Evolutionary conservation across 495 filamentous ascomycete genomes (phyloP), one percentile per base, ranked within the genome.

Genomic region (Xylaria longipes): DNA sequence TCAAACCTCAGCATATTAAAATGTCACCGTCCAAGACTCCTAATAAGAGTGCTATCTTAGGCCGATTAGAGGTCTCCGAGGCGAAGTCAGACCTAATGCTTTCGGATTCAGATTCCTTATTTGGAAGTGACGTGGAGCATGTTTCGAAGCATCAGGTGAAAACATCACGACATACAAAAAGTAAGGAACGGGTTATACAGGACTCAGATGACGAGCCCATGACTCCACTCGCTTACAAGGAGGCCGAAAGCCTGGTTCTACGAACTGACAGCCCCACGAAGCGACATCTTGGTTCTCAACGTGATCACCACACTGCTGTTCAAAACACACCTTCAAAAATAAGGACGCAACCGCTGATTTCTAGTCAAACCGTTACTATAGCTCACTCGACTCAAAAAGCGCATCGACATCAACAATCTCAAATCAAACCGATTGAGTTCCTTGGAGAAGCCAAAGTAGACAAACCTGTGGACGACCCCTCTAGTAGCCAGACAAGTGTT

Each of bases 181-280:
- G 15, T 29, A 58, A 79, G 65, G 69, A 77, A 17, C 75, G 76
- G 7, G 64, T 82, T 33, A 82, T 87, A 31, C 72, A 78, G 72
- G 87, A 88, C 71, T 88, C 87, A 1, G 86, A 87, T 64, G 86
- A 88, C 33, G 85, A 86, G 15, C 72, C 76, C 3, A 50, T 76
- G 27, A 80, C 79, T 25, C 77, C 83, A 11, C 76, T 72, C 29
- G 58, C 67, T 29, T 69, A 75, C 25, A 71, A 72, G 48, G 35
- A 45, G 39, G 70, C 71, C 11, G 72, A 43, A 25, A 73, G 72
- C 43, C 41, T 31, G 17, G 68, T 72, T 17, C 60, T 69, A 56
- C 71, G 60, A 62, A 74, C 73, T 25, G 62, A 52, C 25, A 71
- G 65, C 12, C 76, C 72, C 22, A 66, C 60, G 8, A 79, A 66